A percentile compares a stretch with the other conserved stretches of the same genome.
Conservation (phyloP, 768 basidiomycete species). For the Suillus decipiens region DNA sequence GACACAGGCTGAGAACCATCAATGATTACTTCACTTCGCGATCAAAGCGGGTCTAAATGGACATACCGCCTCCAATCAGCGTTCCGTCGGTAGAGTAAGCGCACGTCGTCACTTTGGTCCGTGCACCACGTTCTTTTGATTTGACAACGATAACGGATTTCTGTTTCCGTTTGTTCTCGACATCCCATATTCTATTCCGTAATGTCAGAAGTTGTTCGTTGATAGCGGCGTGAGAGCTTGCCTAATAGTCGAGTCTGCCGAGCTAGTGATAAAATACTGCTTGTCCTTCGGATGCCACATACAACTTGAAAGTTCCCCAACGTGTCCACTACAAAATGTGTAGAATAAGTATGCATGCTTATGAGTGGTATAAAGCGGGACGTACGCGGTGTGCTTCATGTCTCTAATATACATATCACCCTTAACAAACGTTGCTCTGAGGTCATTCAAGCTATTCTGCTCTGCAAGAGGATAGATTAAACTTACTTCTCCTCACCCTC, state of each 20-base stretch:
- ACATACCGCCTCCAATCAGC: conserved; percentile 83
- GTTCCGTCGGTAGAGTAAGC: conserved; percentile 89
- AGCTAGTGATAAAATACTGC: conserved; percentile 85
- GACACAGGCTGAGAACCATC: conserved; percentile 61
- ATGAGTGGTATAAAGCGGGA: conserved; percentile 19
- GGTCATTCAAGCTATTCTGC: conserved; percentile 51
- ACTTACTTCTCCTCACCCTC: conserved; percentile 93
- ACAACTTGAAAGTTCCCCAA: conserved; percentile 86
- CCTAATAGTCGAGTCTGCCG: conserved; percentile 96
- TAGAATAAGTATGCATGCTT: conserved; percentile 13
- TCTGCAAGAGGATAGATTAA: conserved; percentile 17
- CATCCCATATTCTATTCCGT: conserved; percentile 83
- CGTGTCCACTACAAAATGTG: conserved; percentile 73
- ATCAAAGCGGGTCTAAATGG: conserved; percentile 16
- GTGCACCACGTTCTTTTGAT: conserved; percentile 90
- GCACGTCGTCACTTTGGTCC: conserved; percentile 89
- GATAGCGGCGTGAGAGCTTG: conserved; percentile 33
- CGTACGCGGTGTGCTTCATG: conserved; percentile 97
- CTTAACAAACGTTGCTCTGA: conserved; percentile 80
- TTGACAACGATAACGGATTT: conserved; percentile 96
- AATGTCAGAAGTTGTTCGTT: conserved; percentile 10
- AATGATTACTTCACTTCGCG: conserved; percentile 7
- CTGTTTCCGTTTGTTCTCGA: conserved; percentile 89
- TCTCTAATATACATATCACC: conserved; percentile 98
- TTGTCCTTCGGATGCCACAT: conserved; percentile 91